Conservation (phyloP, 768 basidiomycete species). For the Suillus clintonianus region DNA sequence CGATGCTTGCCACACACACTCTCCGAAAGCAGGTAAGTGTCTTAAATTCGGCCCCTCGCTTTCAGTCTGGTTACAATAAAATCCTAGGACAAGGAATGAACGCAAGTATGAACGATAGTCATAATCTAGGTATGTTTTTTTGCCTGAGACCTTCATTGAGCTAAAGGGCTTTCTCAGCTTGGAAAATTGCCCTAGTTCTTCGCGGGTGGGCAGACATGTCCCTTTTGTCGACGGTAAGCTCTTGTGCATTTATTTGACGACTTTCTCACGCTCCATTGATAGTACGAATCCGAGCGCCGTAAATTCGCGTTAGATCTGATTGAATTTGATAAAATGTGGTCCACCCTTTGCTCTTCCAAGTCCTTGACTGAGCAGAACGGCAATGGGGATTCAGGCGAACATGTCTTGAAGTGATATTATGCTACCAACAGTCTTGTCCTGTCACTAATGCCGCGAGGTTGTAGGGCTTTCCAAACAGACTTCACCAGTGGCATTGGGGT, state of each 20-base stretch:
- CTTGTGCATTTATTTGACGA: not conserved
- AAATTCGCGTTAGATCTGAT: slow-evolving; percentile 57
- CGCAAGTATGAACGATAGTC: slow-evolving; percentile 54
- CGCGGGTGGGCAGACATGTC: slow-evolving; percentile 47
- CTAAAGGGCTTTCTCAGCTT: slow-evolving; percentile 31
- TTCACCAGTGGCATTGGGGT: slow-evolving; percentile 51
- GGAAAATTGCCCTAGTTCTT: slow-evolving; percentile 53
- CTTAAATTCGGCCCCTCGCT: not conserved
- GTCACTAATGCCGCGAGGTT: not conserved
- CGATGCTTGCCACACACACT: slow-evolving; percentile 52
- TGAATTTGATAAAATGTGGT: slow-evolving; percentile 52
- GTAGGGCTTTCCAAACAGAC: slow-evolving; percentile 43
- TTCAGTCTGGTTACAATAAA: slow-evolving; percentile 15
- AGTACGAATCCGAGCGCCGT: slow-evolving; percentile 57
- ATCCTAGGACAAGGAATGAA: slow-evolving; percentile 54
- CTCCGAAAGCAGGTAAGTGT: slow-evolving; percentile 41
- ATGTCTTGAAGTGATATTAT: slow-evolving; percentile 43
- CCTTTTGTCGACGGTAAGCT: slow-evolving; percentile 46
- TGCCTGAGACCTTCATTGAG: not conserved
- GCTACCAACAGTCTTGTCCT: not conserved
- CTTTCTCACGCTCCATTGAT: not conserved
- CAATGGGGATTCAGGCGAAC: slow-evolving; percentile 41
- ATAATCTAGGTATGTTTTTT: slow-evolving; percentile 44
- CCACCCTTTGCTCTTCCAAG: slow-evolving; percentile 54
- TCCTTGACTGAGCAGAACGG: slow-evolving; percentile 38